Evolutionary conservation across 2,329 filamentous ascomycete species (phyloP).

Genomic region (Aspergillus sp.): DNA sequence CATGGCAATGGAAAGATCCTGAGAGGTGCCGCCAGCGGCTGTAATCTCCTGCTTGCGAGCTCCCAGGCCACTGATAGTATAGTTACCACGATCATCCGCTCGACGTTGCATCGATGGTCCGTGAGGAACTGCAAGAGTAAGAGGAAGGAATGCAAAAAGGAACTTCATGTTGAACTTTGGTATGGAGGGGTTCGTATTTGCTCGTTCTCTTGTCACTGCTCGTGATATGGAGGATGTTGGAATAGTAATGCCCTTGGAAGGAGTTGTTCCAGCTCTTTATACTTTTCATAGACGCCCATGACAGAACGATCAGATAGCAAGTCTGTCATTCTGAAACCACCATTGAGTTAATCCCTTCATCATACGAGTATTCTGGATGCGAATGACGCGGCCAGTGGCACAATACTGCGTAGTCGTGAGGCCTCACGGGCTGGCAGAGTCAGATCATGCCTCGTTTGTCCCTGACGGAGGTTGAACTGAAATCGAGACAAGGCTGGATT

Average conservation of each 20-base stretch:
- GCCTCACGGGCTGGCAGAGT: neutral
- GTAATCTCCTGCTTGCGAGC: constrained; percentile 22
- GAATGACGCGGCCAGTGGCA: neutral
- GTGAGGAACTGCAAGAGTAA: neutral
- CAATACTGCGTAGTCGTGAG: neutral
- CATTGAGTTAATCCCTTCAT: neutral
- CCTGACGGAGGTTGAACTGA: neutral
- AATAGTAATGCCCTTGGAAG: neutral
- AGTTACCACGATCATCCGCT: constrained; percentile 17
- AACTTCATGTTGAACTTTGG: neutral
- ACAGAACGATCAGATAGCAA: neutral
- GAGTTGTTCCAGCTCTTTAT: neutral
- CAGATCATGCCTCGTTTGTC: neutral
- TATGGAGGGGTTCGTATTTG: neutral
- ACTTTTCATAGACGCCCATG: neutral
- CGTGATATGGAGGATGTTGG: neutral
- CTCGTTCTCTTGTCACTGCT: neutral
- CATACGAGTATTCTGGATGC: neutral
- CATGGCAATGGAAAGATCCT: constrained; percentile 28
- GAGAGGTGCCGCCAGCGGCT: constrained; percentile 23
- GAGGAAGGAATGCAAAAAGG: neutral
- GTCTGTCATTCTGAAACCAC: neutral
- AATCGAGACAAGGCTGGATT: neutral
- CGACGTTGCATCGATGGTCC: neutral
- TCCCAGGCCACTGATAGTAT: constrained; percentile 20